Conservation (phyloP, 371 early-diverging fungal genomes). For the Mortierella sp. region DNA sequence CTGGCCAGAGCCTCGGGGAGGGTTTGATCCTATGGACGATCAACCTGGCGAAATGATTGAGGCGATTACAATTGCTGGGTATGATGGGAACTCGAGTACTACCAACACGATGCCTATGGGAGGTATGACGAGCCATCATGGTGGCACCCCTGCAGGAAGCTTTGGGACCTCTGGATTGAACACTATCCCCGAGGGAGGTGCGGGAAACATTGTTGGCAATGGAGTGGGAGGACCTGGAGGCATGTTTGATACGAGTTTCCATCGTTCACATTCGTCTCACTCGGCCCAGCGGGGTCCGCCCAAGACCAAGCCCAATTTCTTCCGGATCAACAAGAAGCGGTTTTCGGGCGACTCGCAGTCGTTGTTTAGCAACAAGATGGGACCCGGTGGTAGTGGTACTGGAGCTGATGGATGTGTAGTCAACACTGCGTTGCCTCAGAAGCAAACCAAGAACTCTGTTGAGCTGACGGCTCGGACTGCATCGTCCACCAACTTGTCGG, state of each 20-base stretch:
- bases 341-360: constrained; percentile 53
- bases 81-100: constrained; percentile 30
- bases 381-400: constrained; percentile 15
- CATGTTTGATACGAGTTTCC: constrained; percentile 24
- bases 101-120: constrained; percentile 27
- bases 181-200: constrained; percentile 35
- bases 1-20: constrained; percentile 45
- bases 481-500: constrained; percentile 27
- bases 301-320: constrained; percentile 37
- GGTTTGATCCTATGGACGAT: constrained; percentile 11
- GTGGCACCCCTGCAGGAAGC: constrained; percentile 37
- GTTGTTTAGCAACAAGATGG: constrained; percentile 24
- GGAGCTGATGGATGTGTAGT: constrained; percentile 39
- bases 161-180: constrained; percentile 40
- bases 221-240: constrained; percentile 24
- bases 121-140: constrained; percentile 20
- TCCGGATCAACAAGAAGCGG: constrained; percentile 51
- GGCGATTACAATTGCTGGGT: constrained; percentile 45
- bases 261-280: constrained; percentile 28
- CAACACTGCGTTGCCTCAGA: constrained; percentile 43
- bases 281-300: constrained; percentile 27
- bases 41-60: constrained; percentile 30
- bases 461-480: constrained; percentile 48
- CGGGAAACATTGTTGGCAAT: neutral
- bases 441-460: constrained; percentile 28